These are phyloP conservation scores for Aotearoamyces nothofagi DNA, from an alignment of 2,329 filamentous ascomycete species.

Conservation along the genomic window DNA sequence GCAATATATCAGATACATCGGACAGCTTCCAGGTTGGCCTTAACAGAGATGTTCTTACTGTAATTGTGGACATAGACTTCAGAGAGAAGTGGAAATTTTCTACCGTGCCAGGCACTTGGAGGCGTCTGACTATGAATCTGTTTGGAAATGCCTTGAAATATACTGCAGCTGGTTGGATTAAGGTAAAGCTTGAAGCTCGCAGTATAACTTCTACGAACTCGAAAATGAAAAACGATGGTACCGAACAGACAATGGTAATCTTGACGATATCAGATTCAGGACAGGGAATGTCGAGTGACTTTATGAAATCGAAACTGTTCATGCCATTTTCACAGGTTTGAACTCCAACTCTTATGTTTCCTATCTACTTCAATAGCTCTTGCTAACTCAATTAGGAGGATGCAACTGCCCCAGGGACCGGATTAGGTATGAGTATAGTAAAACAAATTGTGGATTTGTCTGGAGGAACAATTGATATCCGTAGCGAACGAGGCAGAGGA, in stretches of 20 bases:
- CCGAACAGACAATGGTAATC: conserved; percentile 10
- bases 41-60: conserved; percentile 19
- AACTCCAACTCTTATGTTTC: conserved; percentile 7
- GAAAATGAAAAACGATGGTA: conserved; percentile 10
- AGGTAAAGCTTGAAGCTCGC: conserved; percentile 26
- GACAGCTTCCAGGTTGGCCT: neutral
- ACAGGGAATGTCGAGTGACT: conserved; percentile 47
- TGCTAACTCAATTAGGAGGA: no score
- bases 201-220: no score
- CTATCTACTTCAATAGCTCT: conserved; percentile 6
- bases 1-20: neutral
- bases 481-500: conserved; percentile 33
- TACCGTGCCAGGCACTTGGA: conserved; percentile 13
- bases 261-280: conserved; percentile 45
- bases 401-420: conserved; percentile 40
- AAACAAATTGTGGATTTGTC: conserved; percentile 44
- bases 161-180: conserved; percentile 34
- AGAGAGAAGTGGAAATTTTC: conserved; percentile 18
- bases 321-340: conserved; percentile 38
- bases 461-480: conserved; percentile 41
- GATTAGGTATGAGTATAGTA: conserved; percentile 49
- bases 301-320: conserved; percentile 38
- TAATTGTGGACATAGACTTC: conserved; percentile 27
- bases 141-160: conserved; percentile 49
- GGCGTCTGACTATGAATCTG: conserved; percentile 39